These are phyloP conservation scores for Ophiostoma novo-ulmi DNA, from an alignment of 2,329 filamentous ascomycete species.

Conservation along the genomic window DNA sequence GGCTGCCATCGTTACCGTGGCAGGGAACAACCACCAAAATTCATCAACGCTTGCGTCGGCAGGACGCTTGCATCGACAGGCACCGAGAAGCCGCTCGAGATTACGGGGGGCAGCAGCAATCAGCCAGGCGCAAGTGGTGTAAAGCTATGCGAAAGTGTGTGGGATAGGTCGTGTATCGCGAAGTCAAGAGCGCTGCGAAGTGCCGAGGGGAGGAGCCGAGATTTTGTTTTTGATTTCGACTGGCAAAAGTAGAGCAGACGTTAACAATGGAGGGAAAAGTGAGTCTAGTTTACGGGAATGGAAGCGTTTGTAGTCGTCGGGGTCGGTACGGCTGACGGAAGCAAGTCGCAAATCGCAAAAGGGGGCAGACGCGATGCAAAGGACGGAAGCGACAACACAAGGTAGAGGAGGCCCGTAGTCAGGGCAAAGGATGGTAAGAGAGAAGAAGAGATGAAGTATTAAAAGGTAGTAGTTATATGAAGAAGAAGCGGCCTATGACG, in stretches of 20 bases:
- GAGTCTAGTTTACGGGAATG: neutral
- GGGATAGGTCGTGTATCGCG: neutral
- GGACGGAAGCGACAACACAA: neutral
- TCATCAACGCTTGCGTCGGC: constrained; percentile 17
- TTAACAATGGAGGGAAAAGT: neutral
- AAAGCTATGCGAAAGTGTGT: neutral
- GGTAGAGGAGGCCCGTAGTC: neutral
- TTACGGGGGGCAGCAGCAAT: neutral
- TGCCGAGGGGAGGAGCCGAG: neutral
- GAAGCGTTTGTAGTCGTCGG: neutral
- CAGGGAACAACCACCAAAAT: constrained; percentile 13
- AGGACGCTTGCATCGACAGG: constrained; percentile 11
- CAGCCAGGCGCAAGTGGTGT: neutral
- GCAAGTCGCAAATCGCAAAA: neutral
- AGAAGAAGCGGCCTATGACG: neutral
- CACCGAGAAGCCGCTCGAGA: neutral
- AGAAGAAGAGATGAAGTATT: neutral
- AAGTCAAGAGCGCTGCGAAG: neutral
- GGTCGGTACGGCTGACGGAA: neutral
- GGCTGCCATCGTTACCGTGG: constrained; percentile 44
- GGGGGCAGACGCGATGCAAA: neutral
- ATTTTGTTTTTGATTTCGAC: neutral
- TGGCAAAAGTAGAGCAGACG: neutral
- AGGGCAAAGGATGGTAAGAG: neutral
- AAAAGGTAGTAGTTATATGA: neutral